Conservation (phyloP, 2,329 filamentous ascomycete species). For the Aureobasidium sp. region DNA sequence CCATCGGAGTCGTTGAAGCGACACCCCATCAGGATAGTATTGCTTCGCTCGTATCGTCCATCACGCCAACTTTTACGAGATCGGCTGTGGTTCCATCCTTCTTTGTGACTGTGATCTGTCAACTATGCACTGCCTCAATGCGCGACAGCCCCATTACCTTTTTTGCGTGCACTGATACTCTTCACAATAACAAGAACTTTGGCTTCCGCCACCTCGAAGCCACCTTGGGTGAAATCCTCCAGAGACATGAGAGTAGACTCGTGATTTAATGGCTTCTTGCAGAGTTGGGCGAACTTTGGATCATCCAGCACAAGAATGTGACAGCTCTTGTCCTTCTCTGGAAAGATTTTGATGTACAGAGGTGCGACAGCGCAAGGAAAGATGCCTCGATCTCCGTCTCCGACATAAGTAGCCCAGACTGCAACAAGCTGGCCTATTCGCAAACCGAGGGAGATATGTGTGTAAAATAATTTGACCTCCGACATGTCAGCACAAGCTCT, state of each 20-base stretch:
- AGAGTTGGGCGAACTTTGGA: conserved; percentile 36
- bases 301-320: conserved; percentile 49
- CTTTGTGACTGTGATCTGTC: conserved; percentile 35
- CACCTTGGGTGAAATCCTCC: conserved; percentile 47
- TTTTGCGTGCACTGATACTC: conserved; percentile 48
- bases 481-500: background rate
- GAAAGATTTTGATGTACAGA: conserved; percentile 51
- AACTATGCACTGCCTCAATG: background rate
- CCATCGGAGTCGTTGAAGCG: conserved; percentile 32
- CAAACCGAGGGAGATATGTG: conserved; percentile 34
- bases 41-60: conserved; percentile 51
- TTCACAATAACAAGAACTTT: conserved; percentile 53
- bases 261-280: conserved; percentile 42
- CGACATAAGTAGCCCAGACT: conserved; percentile 51
- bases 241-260: conserved; percentile 47
- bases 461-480: conserved; percentile 48
- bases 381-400: conserved; percentile 37
- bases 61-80: conserved; percentile 46
- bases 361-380: conserved; percentile 39
- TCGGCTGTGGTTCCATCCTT: conserved; percentile 41
- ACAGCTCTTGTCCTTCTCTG: conserved; percentile 47
- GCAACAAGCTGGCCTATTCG: conserved; percentile 49
- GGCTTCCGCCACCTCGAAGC: conserved; percentile 45
- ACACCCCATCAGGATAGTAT: conserved; percentile 50
- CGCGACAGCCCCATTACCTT: conserved; percentile 27